Percentiles rank a stretch among this genome's conserved stretches.
phyloP scores from a whole-genome alignment of 192 early-diverging fungal genomes.

The Podila minutissima region DNA sequence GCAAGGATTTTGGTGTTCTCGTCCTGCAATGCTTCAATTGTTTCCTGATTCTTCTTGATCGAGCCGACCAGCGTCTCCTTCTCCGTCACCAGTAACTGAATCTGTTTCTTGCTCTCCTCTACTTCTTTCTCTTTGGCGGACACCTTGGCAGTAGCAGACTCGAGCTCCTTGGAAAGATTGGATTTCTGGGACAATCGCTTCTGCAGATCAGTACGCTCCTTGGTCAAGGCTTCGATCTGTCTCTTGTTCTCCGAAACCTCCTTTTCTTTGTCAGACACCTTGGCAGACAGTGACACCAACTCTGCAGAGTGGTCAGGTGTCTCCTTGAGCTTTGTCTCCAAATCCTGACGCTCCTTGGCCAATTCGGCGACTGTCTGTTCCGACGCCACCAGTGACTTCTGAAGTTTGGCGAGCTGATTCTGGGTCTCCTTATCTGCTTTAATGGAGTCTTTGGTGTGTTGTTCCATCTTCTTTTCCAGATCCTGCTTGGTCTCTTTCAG shows the following conservation, averaged over 20 bases:
- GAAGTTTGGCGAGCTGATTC: conserved; percentile 6
- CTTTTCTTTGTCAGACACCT: conserved; percentile 17
- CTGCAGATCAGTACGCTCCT: neutral
- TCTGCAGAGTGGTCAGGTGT: conserved; percentile 15
- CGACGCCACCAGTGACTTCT: conserved; percentile 1
- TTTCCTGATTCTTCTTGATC: neutral
- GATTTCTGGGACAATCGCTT: neutral
- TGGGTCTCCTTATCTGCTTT: neutral
- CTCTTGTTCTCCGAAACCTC: conserved; percentile 4
- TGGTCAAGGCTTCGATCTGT: conserved; percentile 16
- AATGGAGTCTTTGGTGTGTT: neutral
- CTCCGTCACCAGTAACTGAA: conserved; percentile 3
- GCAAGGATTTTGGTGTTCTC: conserved; percentile 3
- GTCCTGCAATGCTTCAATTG: neutral
- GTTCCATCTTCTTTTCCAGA: conserved; percentile 14
- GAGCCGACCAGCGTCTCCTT: neutral
- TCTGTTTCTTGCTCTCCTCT: neutral
- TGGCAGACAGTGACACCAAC: conserved; percentile 3
- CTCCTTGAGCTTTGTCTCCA: conserved; percentile 18
- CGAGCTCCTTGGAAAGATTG: neutral
- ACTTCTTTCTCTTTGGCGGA: conserved; percentile 10
- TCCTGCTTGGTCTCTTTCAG: conserved; percentile 16
- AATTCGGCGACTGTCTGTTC: conserved; percentile 7
- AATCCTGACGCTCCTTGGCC: conserved; percentile 18
- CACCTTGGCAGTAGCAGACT: neutral